phyloP scores from a whole-genome alignment of 2,329 filamentous ascomycete species.

The Curvularia eragrostidis region DNA sequence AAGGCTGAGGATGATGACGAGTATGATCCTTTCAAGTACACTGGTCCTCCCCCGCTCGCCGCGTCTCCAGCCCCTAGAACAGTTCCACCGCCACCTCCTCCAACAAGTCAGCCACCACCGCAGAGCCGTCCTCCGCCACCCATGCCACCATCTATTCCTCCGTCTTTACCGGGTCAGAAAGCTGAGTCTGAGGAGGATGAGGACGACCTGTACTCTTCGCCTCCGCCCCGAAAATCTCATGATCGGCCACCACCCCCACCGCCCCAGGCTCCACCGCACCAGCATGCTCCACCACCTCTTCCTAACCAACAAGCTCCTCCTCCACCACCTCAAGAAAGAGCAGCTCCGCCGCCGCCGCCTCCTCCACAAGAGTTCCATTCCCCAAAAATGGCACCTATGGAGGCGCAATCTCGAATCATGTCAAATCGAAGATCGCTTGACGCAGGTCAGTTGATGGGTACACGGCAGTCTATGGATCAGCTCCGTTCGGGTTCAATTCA shows the following conservation, averaged over 20 bases:
- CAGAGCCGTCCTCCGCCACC: slow-evolving; percentile 41
- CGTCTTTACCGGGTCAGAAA: slow-evolving; percentile 37
- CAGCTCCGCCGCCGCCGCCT: slow-evolving; percentile 41
- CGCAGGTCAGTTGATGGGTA: slow-evolving; percentile 59
- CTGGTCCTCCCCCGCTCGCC: slow-evolving; percentile 22
- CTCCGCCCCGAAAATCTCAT: slow-evolving; percentile 46
- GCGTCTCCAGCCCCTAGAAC: slow-evolving; percentile 45
- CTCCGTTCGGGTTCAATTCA: slow-evolving; percentile 66
- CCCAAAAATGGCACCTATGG: slow-evolving; percentile 47
- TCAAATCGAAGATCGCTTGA: slow-evolving; percentile 68
- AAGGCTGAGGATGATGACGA: slow-evolving; percentile 61
- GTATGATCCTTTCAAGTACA: slow-evolving; percentile 71
- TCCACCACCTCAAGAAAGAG: slow-evolving; percentile 47
- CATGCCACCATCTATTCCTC: slow-evolving; percentile 46
- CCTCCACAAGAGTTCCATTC: slow-evolving; percentile 45
- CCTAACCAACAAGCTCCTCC: slow-evolving; percentile 51
- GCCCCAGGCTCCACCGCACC: slow-evolving; percentile 46
- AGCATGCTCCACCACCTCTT: slow-evolving; percentile 45
- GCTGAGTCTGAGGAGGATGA: slow-evolving; percentile 43
- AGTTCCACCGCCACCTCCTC: slow-evolving; percentile 49
- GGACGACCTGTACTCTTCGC: slow-evolving; percentile 48
- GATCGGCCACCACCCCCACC: slow-evolving; percentile 46
- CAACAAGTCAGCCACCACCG: slow-evolving; percentile 38
- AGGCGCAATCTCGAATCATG: slow-evolving; percentile 54
- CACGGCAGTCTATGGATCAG: slow-evolving; percentile 75